phyloP scores from a whole-genome alignment of 1,139 yeast genomes.

The Arxiozyma heterogenica region DNA sequence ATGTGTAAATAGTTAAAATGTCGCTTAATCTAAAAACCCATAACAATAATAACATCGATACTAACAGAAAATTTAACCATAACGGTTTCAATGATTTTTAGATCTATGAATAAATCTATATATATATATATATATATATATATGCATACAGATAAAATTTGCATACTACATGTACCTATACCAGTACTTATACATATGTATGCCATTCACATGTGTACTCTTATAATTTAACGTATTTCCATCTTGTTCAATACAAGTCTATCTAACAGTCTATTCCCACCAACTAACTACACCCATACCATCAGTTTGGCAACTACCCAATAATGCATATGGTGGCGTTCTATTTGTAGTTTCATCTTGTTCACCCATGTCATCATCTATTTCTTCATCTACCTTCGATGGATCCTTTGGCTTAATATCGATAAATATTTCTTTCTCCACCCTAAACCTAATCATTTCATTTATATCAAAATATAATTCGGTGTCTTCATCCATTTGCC shows the following conservation, averaged over 20 bases:
- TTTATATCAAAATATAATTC: constrained; percentile 77
- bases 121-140: too few species aligned
- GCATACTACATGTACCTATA: too few species aligned
- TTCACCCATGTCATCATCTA: constrained; percentile 12
- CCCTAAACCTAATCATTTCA: constrained; percentile 81
- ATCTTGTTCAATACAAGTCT: not conserved
- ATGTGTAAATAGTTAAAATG: too few species aligned
- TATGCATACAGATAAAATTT: not conserved
- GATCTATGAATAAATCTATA: not conserved
- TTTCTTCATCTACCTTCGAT: constrained; percentile 36
- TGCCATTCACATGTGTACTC: too few species aligned
- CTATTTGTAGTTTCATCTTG: constrained; percentile 14
- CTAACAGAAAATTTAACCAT: too few species aligned
- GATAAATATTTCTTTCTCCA: constrained; percentile 80
- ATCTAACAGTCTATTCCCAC: constrained; percentile 61
- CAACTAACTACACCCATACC: constrained; percentile 95
- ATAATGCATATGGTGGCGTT: constrained; percentile 69
- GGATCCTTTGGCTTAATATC: constrained; percentile 73
- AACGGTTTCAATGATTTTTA: not conserved
- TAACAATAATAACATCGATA: too few species aligned
- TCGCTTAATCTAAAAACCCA: not conserved
- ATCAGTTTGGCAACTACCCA: constrained; percentile 90
- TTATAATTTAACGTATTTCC: too few species aligned
- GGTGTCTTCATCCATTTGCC: constrained; percentile 71
- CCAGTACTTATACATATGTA: not conserved